phyloP scores from a whole-genome alignment of 1,284 basidiomycete species.

The Leccinum subatratum region DNA sequence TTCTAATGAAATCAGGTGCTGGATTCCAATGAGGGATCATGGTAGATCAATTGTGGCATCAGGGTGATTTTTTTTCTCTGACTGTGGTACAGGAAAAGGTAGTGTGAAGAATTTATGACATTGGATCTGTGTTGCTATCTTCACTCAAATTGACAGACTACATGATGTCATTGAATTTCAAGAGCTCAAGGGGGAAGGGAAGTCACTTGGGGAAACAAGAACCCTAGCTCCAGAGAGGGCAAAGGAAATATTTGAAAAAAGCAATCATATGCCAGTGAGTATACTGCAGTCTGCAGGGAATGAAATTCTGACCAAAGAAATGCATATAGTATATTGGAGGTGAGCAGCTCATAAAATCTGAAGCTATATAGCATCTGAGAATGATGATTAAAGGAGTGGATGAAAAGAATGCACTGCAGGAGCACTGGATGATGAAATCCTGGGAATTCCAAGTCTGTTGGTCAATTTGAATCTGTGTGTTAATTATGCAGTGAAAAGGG shows the following conservation, averaged over 20 bases:
- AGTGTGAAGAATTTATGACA: no score
- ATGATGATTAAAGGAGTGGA: not conserved
- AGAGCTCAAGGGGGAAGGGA: not conserved
- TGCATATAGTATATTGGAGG: not conserved
- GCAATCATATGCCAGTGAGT: not conserved
- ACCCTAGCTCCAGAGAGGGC: not conserved
- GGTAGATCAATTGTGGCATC: no score
- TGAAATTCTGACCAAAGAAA: not conserved
- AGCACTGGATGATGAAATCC: not conserved
- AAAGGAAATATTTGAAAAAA: not conserved
- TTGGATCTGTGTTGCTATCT: conserved; percentile 7
- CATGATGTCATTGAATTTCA: conserved; percentile 5
- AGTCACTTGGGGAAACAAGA: not conserved
- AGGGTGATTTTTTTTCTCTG: no score
- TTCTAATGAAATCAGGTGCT: no score
- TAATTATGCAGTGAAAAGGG: no score
- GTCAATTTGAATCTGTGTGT: no score
- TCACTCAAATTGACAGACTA: conserved; percentile 18
- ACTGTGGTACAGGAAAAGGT: no score
- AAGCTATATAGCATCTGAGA: no score
- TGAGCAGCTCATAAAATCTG: not conserved
- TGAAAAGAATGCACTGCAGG: not conserved
- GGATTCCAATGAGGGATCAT: no score
- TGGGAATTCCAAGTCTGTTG: not conserved
- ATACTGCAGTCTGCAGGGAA: not conserved